phyloP scores from a whole-genome alignment of 139 green algal species.

The Asterochloris erici region DNA sequence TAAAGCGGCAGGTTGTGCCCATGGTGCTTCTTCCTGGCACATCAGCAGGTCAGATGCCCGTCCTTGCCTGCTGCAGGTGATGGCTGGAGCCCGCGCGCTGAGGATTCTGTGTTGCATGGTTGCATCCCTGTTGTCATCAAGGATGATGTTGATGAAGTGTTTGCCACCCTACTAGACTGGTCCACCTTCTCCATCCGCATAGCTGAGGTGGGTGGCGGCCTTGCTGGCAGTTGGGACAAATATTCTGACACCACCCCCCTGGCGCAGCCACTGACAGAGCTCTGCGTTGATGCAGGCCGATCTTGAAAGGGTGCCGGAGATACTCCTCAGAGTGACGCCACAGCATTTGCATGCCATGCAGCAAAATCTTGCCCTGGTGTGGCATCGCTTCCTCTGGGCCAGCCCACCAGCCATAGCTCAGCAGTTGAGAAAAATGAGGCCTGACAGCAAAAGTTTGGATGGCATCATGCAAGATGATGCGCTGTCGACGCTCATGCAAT shows the following conservation, averaged over 20 bases:
- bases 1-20: background rate
- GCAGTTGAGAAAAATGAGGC: no score
- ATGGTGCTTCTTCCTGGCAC: no score
- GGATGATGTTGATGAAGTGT: slow-evolving; percentile 36
- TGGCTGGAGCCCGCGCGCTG: slow-evolving; percentile 51
- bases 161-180: slow-evolving; percentile 25
- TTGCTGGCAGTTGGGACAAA: background rate
- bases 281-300: no score
- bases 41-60: background rate
- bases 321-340: no score
- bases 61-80: slow-evolving; percentile 29
- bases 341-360: no score
- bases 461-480: background rate
- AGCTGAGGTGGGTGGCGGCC: background rate
- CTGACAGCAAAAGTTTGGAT: no score
- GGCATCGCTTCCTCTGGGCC: no score
- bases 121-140: slow-evolving; percentile 69
- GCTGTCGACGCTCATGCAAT: background rate
- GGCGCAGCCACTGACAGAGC: no score
- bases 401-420: no score
- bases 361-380: no score
- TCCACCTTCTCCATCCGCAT: slow-evolving; percentile 24
- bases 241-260: no score
- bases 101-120: slow-evolving; percentile 65
- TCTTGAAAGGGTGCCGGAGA: no score